Base-by-base conservation (phyloP, 257 asterid genomes). In the Scutellaria baicalensis region DNA sequence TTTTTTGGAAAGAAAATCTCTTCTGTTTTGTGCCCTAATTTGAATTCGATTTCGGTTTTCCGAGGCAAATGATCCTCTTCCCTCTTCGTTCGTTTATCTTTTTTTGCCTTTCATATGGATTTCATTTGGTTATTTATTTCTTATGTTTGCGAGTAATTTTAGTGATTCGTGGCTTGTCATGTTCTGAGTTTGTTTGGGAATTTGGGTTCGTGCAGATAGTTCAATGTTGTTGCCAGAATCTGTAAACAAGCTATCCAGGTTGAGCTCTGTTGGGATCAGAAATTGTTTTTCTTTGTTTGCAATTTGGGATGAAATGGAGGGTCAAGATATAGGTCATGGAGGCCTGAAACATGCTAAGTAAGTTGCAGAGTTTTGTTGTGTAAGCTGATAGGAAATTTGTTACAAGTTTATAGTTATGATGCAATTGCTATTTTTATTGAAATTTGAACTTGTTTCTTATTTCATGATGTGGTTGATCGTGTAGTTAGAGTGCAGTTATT, bases 191-290 rank as follows among this genome's bases (percentile, higher is more conserved):
- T n/a, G 10, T 18, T 62, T 42, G n/a, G 43, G 47, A 23, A 20
- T 62, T 45, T 60, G 8, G 16, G 11, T 35, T 72, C 3, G 39
- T 23, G 47, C 52, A 49, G 71, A 40, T 59, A 14, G 31, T 67
- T 74, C 75, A 56, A 84, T 84, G 89, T 61, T 78, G 69, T 31
- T 70, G 64, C 78, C 63, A 6, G 71, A 78, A 33, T 75, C 74
- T 56, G 73, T 65, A 7, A 74, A 70, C 69, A 79, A 68, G 75
- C 7, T 79, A 7, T 71, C 71, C 40, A 79, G 78, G 67, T 77
- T 76, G 75, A 65, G 84, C 73, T 73, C 69, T 57, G 16, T 67
- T 13, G 77, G 36, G 17, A 42, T 55, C 73, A 69, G 66, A 64
- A 78, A 75, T 8, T 59, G 50, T 17, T 36, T 55, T 44, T 54